Evolutionary conservation across 257 asterid genomes (phyloP).

Genomic region (Solanum chmielewskii): DNA sequence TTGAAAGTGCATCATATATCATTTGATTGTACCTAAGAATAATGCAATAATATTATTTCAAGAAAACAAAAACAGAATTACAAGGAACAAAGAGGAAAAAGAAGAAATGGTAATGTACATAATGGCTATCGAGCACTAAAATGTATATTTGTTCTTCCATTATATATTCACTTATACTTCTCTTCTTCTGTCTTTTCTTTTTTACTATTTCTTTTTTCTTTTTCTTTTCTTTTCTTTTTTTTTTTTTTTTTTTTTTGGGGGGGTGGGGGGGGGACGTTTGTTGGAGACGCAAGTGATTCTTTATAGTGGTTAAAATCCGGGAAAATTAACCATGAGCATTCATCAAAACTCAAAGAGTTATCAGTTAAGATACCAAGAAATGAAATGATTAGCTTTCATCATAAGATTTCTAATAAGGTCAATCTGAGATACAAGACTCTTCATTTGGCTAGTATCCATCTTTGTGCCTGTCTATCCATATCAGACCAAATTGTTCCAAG

Average conservation of each 20-base stretch:
- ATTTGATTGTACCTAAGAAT: conserved; percentile 50
- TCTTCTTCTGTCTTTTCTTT: neutral
- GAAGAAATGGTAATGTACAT: neutral
- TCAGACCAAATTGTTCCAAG: neutral
- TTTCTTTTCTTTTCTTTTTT: too few relatives aligned
- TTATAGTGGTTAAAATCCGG: neutral
- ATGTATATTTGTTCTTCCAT: neutral
- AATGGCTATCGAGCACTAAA: neutral
- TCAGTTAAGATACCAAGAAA: neutral
- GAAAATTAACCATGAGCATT: neutral
- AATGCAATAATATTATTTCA: conserved; percentile 1
- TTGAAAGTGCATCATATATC: conserved; percentile 70
- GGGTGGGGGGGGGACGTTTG: neutral
- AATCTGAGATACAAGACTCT: neutral
- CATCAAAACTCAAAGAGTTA: neutral
- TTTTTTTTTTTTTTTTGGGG: too few relatives aligned
- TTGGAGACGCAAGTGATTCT: neutral
- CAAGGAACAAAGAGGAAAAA: neutral
- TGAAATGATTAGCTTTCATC: neutral
- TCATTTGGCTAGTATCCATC: neutral
- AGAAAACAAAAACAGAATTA: neutral
- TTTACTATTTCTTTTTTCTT: neutral
- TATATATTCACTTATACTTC: neutral
- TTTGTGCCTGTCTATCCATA: neutral
- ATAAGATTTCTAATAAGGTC: neutral